phyloP scores from a whole-genome alignment of 2,329 filamentous ascomycete genomes.

The Neonectria sp. region DNA sequence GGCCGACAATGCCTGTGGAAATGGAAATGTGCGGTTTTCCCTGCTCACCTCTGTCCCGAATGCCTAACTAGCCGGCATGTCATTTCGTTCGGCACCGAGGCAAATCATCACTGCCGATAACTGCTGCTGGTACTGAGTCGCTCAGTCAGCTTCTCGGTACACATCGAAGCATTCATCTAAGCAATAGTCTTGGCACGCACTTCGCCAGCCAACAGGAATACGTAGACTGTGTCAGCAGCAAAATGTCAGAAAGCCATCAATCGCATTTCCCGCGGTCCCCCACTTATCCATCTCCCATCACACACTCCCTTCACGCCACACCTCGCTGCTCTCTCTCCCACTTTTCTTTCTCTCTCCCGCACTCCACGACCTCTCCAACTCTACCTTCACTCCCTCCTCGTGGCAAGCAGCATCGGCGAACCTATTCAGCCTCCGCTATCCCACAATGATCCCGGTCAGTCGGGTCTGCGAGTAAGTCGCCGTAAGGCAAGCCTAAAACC shows the following conservation, averaged over 20 bases:
- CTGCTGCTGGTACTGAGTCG: background rate
- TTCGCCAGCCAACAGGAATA: background rate
- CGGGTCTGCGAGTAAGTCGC: slow-evolving; percentile 13
- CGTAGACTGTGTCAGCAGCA: background rate
- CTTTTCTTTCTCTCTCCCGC: background rate
- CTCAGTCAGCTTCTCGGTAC: background rate
- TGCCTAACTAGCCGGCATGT: no score
- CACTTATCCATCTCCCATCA: background rate
- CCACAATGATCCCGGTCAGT: slow-evolving; percentile 12
- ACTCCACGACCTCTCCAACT: background rate
- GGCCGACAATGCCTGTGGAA: background rate
- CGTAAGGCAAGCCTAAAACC: slow-evolving; percentile 11
- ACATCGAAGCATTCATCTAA: no score
- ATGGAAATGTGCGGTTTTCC: background rate
- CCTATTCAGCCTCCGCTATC: background rate
- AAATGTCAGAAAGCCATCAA: background rate
- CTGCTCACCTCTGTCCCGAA: background rate
- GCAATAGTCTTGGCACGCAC: background rate
- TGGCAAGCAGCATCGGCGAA: background rate
- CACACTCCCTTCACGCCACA: no score
- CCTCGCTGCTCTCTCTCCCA: background rate
- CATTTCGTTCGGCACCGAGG: background rate
- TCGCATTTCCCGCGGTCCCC: background rate
- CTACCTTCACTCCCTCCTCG: background rate
- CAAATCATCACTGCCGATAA: no score